A percentile compares a stretch with the other conserved stretches of the same genome.
Evolutionary conservation across 2,329 filamentous ascomycete species (phyloP).

Genomic region (Penicillium sp.): DNA sequence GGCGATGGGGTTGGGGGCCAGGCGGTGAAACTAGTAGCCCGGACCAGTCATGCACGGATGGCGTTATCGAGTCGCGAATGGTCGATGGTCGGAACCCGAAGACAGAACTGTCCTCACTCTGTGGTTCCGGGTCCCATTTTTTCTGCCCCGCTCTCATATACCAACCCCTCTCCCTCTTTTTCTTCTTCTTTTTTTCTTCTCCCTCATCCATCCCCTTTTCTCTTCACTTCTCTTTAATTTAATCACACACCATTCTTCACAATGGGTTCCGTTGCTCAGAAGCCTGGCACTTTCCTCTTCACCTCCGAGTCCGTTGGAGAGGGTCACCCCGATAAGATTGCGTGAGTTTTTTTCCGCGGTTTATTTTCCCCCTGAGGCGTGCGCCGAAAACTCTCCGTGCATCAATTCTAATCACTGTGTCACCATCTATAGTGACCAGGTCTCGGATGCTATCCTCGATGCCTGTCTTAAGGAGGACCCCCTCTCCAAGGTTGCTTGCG

Average conservation of each 20-base stretch:
- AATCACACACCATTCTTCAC: conserved; percentile 38
- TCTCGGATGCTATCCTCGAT: conserved; percentile 98
- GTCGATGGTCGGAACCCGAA: neutral
- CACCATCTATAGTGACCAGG: conserved; percentile 68
- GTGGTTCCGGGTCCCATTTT: conserved; percentile 1
- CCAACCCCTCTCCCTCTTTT: conserved; percentile 19
- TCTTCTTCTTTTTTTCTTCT: conserved; percentile 28
- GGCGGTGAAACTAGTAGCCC: neutral
- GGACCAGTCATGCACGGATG: neutral
- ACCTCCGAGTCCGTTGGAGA: conserved; percentile 89
- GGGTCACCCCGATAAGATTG: conserved; percentile 95
- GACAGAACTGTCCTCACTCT: neutral
- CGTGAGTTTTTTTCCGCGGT: conserved; percentile 47
- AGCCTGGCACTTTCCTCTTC: conserved; percentile 73
- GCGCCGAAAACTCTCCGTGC: neutral
- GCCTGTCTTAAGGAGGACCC: conserved; percentile 93
- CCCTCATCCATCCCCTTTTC: conserved; percentile 20
- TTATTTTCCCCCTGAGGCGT: neutral
- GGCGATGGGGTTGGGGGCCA: neutral
- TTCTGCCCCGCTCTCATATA: conserved; percentile 8
- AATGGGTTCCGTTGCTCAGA: conserved; percentile 60
- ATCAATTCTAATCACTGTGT: conserved; percentile 16
- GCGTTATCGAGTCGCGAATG: neutral
- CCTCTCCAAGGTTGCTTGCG: conserved; percentile 97
- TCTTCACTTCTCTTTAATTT: conserved; percentile 19